Conservation (phyloP, 2,329 filamentous ascomycete species). For the Claviceps pazoutovae region DNA sequence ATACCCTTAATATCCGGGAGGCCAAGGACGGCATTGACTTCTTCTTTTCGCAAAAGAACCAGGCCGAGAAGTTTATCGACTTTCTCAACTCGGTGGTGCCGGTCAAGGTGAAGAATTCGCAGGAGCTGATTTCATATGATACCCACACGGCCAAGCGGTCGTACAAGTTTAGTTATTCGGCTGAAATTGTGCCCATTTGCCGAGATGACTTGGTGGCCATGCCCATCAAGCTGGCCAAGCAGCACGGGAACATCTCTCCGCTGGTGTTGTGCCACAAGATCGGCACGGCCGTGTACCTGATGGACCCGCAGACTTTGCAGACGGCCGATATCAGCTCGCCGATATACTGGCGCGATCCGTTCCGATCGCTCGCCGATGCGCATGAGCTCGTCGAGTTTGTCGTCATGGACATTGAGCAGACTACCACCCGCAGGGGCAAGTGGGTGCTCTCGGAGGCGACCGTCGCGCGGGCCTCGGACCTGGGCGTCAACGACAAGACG, state of each 20-base stretch:
- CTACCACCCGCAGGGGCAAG: slow-evolving; percentile 61
- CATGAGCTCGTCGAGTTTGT: slow-evolving; percentile 83
- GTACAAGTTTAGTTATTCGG: slow-evolving; percentile 89
- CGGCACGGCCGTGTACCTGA: slow-evolving; percentile 75
- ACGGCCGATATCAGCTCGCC: slow-evolving; percentile 71
- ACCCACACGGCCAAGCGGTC: slow-evolving; percentile 79
- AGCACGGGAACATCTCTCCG: slow-evolving; percentile 76
- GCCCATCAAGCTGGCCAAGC: slow-evolving; percentile 77
- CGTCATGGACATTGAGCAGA: slow-evolving; percentile 81
- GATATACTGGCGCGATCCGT: slow-evolving; percentile 85
- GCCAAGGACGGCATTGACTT: slow-evolving; percentile 93
- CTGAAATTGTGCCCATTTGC: slow-evolving; percentile 85
- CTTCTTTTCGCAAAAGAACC: slow-evolving; percentile 79
- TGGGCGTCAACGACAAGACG: slow-evolving; percentile 72
- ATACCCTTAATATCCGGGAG: slow-evolving; percentile 97
- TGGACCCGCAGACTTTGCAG: slow-evolving; percentile 85
- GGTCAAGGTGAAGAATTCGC: slow-evolving; percentile 57
- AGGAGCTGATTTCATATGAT: slow-evolving; percentile 88
- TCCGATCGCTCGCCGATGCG: slow-evolving; percentile 69
- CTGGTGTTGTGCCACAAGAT: slow-evolving; percentile 76
- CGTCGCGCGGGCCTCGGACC: slow-evolving; percentile 72
- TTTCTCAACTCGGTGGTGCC: slow-evolving; percentile 75
- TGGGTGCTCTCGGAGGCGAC: slow-evolving; percentile 79
- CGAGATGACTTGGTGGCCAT: slow-evolving; percentile 95
- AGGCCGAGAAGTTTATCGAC: slow-evolving; percentile 84